phyloP scores from a whole-genome alignment of 495 filamentous ascomycete genomes.

The Daldinia bambusicola region DNA sequence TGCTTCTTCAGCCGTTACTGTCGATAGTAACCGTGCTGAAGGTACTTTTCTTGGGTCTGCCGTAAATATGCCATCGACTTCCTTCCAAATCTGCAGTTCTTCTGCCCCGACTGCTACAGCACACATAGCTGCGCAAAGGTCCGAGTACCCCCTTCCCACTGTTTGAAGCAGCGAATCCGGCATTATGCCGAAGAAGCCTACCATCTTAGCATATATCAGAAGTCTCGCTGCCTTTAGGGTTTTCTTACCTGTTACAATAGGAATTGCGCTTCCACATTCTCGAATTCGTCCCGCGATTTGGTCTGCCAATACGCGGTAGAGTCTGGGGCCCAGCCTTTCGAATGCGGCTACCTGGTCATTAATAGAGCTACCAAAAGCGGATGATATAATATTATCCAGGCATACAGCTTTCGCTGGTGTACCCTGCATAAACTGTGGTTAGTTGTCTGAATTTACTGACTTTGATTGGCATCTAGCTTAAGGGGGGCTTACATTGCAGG shows the following conservation, averaged over 20 bases:
- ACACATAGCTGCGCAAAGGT: constrained; percentile 63
- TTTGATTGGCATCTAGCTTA: constrained; percentile 1
- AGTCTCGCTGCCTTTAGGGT: not conserved
- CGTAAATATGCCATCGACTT: constrained; percentile 68
- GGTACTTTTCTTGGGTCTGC: constrained; percentile 65
- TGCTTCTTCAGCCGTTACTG: constrained; percentile 64
- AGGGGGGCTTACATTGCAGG: constrained; percentile 45
- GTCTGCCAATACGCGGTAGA: constrained; percentile 49
- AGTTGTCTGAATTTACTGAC: not conserved
- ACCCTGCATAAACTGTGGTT: constrained; percentile 36
- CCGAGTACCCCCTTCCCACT: constrained; percentile 63
- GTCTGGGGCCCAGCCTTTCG: constrained; percentile 46
- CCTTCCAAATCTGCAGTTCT: constrained; percentile 67
- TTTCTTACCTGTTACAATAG: constrained; percentile 48
- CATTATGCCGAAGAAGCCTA: constrained; percentile 62
- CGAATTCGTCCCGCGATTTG: constrained; percentile 46
- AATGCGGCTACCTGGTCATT: constrained; percentile 44
- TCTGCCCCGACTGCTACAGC: constrained; percentile 59
- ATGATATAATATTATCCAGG: constrained; percentile 51
- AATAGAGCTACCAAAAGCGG: constrained; percentile 47
- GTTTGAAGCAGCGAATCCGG: constrained; percentile 59
- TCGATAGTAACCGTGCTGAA: constrained; percentile 58
- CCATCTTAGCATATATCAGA: constrained; percentile 48
- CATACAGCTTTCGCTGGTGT: constrained; percentile 48
- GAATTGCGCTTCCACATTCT: constrained; percentile 43